phyloP scores from a whole-genome alignment of 305 asterid genomes.

The Ilex paraguariensis region DNA sequence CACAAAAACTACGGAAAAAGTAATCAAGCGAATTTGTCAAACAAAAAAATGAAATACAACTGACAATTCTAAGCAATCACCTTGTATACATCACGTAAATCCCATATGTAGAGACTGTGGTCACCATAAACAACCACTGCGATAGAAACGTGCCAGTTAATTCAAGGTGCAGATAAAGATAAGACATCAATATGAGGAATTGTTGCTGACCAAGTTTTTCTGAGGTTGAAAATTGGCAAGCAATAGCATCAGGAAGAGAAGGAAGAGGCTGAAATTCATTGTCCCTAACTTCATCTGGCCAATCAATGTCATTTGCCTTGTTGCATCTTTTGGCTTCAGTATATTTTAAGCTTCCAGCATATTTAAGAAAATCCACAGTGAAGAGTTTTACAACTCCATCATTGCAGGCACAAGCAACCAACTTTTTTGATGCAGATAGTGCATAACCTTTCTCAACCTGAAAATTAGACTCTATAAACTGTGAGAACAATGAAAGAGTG shows the following conservation, averaged over 20 bases:
- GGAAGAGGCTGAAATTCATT: conserved; percentile 25
- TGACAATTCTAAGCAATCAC: conserved; percentile 17
- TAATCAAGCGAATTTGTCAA: conserved; percentile 6
- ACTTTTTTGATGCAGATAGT: conserved; percentile 43
- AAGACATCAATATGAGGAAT: conserved; percentile 11
- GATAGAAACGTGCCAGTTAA: conserved; percentile 11
- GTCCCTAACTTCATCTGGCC: conserved; percentile 20
- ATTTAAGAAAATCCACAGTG: conserved; percentile 31
- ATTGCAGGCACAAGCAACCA: conserved; percentile 72
- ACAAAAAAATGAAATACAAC: too few relatives aligned
- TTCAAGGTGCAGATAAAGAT: conserved; percentile 14
- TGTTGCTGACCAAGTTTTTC: conserved; percentile 57
- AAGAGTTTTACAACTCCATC: conserved; percentile 55
- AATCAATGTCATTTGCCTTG: conserved; percentile 26
- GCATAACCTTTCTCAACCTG: conserved; percentile 66
- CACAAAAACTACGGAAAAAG: conserved; percentile 7
- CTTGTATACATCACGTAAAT: conserved; percentile 41
- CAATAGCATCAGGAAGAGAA: conserved; percentile 56
- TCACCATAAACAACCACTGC: conserved; percentile 68
- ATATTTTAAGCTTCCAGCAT: conserved; percentile 47
- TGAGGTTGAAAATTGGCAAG: conserved; percentile 57
- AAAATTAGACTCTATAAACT: conserved; percentile 16
- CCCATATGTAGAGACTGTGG: conserved; percentile 59
- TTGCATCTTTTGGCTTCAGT: conserved; percentile 36
- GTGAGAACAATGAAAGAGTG: conserved; percentile 4